Evolutionary conservation across 345 rosid species (phyloP).

Genomic region (Boechera retrofracta): DNA sequence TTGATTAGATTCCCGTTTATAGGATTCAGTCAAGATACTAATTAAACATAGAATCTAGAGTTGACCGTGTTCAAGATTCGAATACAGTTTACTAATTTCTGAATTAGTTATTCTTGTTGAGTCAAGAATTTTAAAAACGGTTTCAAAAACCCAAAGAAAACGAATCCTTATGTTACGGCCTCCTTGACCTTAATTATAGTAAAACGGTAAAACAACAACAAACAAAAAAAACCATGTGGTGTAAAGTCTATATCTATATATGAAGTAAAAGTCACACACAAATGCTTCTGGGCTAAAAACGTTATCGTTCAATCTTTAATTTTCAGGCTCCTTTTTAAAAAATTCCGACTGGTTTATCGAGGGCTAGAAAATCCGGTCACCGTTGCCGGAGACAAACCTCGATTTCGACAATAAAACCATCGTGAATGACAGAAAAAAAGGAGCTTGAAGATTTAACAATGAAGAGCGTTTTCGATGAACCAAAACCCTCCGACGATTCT

Average conservation of each 20-base stretch:
- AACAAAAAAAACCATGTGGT: not conserved
- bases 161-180: conserved; percentile 13
- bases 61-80: conserved; percentile 22
- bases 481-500: conserved; percentile 27
- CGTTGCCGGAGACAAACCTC: conserved; percentile 41
- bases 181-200: conserved; percentile 17
- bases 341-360: conserved; percentile 34
- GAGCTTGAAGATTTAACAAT: conserved; percentile 32
- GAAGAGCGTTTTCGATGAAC: conserved; percentile 42
- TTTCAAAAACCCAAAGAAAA: conserved; percentile 21
- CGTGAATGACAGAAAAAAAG: conserved; percentile 42
- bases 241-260: conserved; percentile 24
- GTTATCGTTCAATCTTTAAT: conserved; percentile 28
- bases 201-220: conserved; percentile 25
- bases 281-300: conserved; percentile 27
- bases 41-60: conserved; percentile 1
- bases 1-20: conserved; percentile 4
- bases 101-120: not conserved
- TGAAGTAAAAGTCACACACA: not conserved
- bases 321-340: conserved; percentile 25
- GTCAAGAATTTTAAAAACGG: not conserved
- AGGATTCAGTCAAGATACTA: not conserved
- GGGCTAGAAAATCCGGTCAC: conserved; percentile 36
- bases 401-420: not conserved
- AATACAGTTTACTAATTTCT: not conserved